Evolutionary conservation across 768 basidiomycete genomes (phyloP).

Genomic region (Tulasnella sp.): DNA sequence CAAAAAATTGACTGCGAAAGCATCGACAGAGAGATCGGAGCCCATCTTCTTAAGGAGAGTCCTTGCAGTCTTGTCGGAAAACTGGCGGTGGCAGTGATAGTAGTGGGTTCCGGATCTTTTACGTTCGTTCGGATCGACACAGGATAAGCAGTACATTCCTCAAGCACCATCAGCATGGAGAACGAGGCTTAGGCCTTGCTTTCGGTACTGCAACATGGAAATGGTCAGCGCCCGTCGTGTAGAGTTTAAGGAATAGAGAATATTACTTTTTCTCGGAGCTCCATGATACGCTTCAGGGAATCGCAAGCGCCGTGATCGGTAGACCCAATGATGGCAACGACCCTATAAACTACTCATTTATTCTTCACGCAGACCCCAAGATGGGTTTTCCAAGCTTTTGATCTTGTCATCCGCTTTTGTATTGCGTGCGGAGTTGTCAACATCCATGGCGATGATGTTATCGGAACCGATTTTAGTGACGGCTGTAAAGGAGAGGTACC

Average conservation of each 20-base stretch:
- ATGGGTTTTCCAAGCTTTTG: neutral
- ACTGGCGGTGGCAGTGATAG: too few relatives aligned
- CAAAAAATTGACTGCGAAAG: constrained; percentile 38
- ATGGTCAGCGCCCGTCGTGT: too few relatives aligned
- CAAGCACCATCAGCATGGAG: too few relatives aligned
- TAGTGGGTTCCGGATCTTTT: too few relatives aligned
- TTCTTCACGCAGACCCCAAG: constrained; percentile 24
- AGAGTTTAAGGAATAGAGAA: too few relatives aligned
- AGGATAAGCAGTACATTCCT: too few relatives aligned
- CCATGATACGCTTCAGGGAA: constrained; percentile 32
- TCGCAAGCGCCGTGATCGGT: constrained; percentile 39
- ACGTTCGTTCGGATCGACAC: constrained; percentile 7
- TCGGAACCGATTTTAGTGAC: constrained; percentile 35
- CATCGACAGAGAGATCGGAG: constrained; percentile 38
- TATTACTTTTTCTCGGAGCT: constrained; percentile 29
- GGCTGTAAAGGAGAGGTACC: constrained; percentile 29
- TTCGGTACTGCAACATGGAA: too few relatives aligned
- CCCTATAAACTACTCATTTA: constrained; percentile 32
- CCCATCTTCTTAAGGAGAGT: constrained; percentile 26
- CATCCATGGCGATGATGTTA: constrained; percentile 30
- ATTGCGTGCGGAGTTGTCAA: constrained; percentile 32
- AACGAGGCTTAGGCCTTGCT: too few relatives aligned
- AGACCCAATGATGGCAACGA: constrained; percentile 36
- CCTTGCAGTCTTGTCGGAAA: neutral
- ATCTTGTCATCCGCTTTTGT: too few relatives aligned